These are phyloP conservation scores for Myrica gale DNA, from an alignment of 306 rosid genomes.

Conservation along the genomic window DNA sequence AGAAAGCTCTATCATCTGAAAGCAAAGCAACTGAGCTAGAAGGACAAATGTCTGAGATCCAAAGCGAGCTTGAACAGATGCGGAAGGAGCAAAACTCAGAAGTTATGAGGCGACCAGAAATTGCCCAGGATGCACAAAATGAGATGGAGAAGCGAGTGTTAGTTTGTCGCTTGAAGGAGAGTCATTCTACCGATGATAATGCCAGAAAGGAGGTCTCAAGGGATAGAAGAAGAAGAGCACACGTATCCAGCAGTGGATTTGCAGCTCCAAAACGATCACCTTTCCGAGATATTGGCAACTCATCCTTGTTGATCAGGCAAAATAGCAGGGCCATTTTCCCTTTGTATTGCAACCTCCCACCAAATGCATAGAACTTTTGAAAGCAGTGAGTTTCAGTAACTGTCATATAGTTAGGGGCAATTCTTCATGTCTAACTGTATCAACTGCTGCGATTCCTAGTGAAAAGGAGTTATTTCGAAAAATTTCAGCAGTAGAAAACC, in stretches of 20 bases:
- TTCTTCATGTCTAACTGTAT: conserved; percentile 1
- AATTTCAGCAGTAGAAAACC: neutral
- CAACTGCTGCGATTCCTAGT: neutral
- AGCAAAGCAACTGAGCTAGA: conserved; percentile 46
- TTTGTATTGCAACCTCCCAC: conserved; percentile 42
- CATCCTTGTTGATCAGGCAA: conserved; percentile 42
- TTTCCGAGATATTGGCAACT: conserved; percentile 63
- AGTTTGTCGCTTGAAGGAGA: conserved; percentile 68
- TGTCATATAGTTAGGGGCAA: conserved; percentile 6
- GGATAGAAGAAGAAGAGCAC: conserved; percentile 42
- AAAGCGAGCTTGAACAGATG: conserved; percentile 42
- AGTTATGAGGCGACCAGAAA: conserved; percentile 12
- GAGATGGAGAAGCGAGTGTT: conserved; percentile 79
- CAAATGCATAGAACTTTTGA: conserved; percentile 26
- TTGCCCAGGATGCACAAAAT: conserved; percentile 37
- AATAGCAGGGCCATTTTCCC: conserved; percentile 49
- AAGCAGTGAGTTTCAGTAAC: conserved; percentile 1
- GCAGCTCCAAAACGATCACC: conserved; percentile 43
- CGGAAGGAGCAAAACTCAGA: conserved; percentile 36
- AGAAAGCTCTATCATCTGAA: conserved; percentile 63
- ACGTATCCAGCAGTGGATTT: conserved; percentile 18
- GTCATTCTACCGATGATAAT: conserved; percentile 31
- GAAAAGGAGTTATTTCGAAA: neutral
- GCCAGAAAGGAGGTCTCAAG: conserved; percentile 36
- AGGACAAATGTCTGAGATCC: conserved; percentile 37